These are phyloP conservation scores for Podochytrium sp. DNA, from an alignment of 192 early-diverging fungal species.

Conservation along the genomic window DNA sequence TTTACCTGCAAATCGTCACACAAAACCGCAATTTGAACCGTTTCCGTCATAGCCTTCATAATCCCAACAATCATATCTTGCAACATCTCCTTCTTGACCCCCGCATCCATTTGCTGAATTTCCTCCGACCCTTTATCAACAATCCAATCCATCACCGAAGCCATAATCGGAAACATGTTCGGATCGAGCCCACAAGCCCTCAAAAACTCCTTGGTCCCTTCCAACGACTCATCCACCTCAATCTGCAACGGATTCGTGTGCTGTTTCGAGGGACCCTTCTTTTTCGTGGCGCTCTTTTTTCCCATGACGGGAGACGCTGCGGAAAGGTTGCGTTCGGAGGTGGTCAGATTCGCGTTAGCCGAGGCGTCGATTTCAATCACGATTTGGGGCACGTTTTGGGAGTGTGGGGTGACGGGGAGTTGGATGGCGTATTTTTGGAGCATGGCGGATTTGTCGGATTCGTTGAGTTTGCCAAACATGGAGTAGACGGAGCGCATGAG, in stretches of 20 bases:
- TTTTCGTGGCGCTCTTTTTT: neutral
- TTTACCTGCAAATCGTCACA: conserved; percentile 35
- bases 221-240: conserved; percentile 17
- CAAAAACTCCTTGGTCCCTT: conserved; percentile 22
- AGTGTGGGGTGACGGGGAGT: neutral
- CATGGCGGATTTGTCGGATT: conserved; percentile 5
- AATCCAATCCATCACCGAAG: conserved; percentile 30
- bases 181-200: conserved; percentile 25
- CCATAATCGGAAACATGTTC: neutral
- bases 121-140: conserved; percentile 5
- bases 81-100: neutral
- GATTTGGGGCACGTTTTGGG: neutral
- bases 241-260: neutral
- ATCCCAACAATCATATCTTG: conserved; percentile 24
- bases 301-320: neutral
- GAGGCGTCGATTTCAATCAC: neutral
- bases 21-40: conserved; percentile 22
- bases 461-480: neutral
- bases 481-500: conserved; percentile 20
- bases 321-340: neutral
- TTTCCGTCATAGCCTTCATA: conserved; percentile 30
- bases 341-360: neutral
- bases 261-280: conserved; percentile 11
- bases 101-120: neutral
- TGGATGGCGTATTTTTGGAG: neutral